Percentiles rank a stretch among this genome's conserved stretches.
These are phyloP conservation scores for Corylus heterophylla DNA, from an alignment of 306 rosid species.

Conservation along the genomic window DNA sequence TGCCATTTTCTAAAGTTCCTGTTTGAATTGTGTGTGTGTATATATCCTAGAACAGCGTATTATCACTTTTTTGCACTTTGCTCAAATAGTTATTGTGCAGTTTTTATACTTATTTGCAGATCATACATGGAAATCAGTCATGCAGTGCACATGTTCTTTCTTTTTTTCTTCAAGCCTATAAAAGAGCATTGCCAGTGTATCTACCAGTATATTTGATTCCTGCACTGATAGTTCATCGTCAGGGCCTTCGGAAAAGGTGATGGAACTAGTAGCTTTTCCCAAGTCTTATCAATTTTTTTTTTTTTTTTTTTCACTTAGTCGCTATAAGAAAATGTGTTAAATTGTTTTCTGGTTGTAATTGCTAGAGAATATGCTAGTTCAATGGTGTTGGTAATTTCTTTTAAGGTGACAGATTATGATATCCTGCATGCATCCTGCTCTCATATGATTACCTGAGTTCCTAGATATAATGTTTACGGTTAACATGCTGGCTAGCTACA, in stretches of 20 bases:
- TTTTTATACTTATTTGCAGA: constrained; percentile 52
- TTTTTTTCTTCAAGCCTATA: constrained; percentile 80
- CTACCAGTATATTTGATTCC: constrained; percentile 94
- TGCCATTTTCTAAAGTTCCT: neutral
- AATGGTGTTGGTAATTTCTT: neutral
- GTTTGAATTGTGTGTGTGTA: neutral
- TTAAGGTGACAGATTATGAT: neutral
- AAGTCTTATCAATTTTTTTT: constrained; percentile 7
- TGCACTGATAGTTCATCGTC: constrained; percentile 89
- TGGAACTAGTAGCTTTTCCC: constrained; percentile 15
- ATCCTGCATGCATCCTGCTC: neutral
- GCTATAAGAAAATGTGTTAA: neutral
- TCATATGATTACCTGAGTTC: constrained; percentile 13
- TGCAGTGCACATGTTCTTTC: constrained; percentile 69
- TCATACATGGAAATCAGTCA: constrained; percentile 84
- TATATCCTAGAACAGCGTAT: neutral
- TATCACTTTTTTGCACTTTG: neutral
- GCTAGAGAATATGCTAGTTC: neutral
- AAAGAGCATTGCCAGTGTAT: constrained; percentile 92
- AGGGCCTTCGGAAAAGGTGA: constrained; percentile 82
- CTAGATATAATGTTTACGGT: neutral
- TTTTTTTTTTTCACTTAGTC: neutral
- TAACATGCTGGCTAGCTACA: neutral
- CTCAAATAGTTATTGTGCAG: neutral
- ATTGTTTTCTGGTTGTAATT: neutral